These are phyloP conservation scores for Saksenaea oblongispora DNA, from an alignment of 371 early-diverging fungal genomes.

Conservation along the genomic window DNA sequence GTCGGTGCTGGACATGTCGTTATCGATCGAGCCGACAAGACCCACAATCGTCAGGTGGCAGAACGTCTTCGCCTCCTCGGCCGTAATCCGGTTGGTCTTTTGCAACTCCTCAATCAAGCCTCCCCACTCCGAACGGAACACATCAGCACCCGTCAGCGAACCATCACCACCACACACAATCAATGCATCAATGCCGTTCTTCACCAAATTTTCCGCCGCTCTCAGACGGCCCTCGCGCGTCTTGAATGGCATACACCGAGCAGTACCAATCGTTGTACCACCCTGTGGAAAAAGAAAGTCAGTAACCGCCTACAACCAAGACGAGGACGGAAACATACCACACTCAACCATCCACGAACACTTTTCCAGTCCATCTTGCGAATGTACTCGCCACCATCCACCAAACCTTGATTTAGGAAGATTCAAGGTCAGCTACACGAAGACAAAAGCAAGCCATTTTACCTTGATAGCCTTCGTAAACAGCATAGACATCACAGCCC, in stretches of 20 bases:
- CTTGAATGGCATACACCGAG: conserved; percentile 88
- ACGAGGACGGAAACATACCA: conserved; percentile 41
- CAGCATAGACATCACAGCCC: conserved; percentile 86
- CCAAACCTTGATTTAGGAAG: conserved; percentile 67
- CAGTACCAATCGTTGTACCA: conserved; percentile 96
- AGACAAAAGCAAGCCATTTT: conserved; percentile 7
- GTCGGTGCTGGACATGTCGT: conserved; percentile 96
- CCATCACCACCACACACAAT: conserved; percentile 98
- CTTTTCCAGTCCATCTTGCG: conserved; percentile 85
- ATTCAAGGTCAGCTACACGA: neutral
- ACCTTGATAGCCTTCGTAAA: conserved; percentile 98
- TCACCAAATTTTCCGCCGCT: conserved; percentile 86
- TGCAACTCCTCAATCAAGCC: conserved; percentile 79
- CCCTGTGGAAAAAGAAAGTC: conserved; percentile 53
- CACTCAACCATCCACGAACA: conserved; percentile 81
- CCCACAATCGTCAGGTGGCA: conserved; percentile 89
- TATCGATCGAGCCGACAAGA: conserved; percentile 94
- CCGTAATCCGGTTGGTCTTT: conserved; percentile 50
- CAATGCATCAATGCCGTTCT: conserved; percentile 92
- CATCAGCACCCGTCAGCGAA: conserved; percentile 94
- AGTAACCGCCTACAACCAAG: no score
- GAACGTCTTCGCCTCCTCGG: conserved; percentile 57
- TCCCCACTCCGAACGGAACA: conserved; percentile 92
- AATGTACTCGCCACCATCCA: conserved; percentile 91
- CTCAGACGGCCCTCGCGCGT: conserved; percentile 83